phyloP scores from a whole-genome alignment of 2,329 filamentous ascomycete genomes.

The Raffaelea arxii region DNA sequence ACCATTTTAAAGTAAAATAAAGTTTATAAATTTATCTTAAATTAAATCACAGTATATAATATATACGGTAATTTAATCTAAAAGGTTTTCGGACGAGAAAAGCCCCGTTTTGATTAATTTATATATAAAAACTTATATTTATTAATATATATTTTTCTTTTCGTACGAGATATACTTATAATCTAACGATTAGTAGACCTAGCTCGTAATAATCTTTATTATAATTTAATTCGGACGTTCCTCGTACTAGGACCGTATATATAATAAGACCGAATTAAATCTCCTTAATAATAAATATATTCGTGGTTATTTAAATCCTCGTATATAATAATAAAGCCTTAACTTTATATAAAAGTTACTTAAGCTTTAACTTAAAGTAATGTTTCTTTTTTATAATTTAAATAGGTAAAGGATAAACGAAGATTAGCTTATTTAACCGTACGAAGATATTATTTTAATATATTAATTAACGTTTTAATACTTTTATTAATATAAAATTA shows the following conservation, averaged over 20 bases:
- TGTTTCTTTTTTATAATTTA: background rate
- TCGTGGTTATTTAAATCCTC: too few species aligned
- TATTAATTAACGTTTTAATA: background rate
- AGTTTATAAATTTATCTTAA: background rate
- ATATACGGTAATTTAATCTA: background rate
- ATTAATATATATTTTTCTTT: background rate
- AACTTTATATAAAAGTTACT: background rate
- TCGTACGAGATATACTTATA: background rate
- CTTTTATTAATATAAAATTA: background rate
- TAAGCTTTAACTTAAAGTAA: background rate
- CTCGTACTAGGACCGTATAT: background rate
- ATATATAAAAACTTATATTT: background rate
- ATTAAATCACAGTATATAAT: constrained; percentile 1
- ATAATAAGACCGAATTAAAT: background rate
- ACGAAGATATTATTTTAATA: background rate
- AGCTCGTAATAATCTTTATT: background rate
- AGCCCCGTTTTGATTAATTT: background rate
- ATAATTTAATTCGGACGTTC: background rate
- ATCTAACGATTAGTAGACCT: background rate
- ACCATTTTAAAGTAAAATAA: background rate
- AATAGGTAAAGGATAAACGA: background rate
- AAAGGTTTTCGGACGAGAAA: background rate
- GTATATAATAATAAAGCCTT: constrained; percentile 1
- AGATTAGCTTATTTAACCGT: background rate
- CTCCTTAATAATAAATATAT: background rate